These are phyloP conservation scores for Cladosporium austrohemisphaericum DNA, from an alignment of 2,329 filamentous ascomycete species.

Conservation along the genomic window DNA sequence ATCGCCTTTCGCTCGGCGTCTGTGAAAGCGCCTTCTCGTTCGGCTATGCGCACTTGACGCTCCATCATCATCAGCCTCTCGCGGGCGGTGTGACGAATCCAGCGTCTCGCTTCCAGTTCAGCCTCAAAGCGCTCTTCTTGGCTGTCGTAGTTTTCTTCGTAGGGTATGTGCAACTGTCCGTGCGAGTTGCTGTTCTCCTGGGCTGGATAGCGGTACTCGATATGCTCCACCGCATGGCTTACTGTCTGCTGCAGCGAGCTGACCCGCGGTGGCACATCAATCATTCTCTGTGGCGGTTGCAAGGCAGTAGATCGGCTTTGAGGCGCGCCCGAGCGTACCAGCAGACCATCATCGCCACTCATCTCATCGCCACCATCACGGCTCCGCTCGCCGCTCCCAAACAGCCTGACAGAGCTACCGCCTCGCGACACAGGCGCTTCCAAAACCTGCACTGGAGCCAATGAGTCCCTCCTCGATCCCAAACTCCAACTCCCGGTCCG, in stretches of 20 bases:
- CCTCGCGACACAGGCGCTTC: too few relatives aligned
- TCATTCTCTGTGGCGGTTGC: too few relatives aligned
- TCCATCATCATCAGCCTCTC: neutral
- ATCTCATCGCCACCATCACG: constrained; percentile 4
- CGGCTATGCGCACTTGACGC: constrained; percentile 2
- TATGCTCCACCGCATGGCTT: too few relatives aligned
- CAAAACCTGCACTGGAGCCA: neutral
- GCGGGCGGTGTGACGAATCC: neutral
- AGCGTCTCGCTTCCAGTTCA: too few relatives aligned
- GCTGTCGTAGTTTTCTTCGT: neutral
- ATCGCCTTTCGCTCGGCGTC: neutral
- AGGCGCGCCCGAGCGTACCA: neutral
- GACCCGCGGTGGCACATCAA: too few relatives aligned
- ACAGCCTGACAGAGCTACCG: neutral
- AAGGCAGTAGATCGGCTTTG: neutral
- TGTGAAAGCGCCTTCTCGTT: neutral
- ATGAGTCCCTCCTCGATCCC: neutral
- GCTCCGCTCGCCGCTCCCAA: constrained; percentile 1
- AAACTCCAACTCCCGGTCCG: neutral
- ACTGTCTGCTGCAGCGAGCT: too few relatives aligned
- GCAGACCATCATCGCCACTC: neutral
- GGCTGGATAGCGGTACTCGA: neutral
- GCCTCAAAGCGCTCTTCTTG: too few relatives aligned
- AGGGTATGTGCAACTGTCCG: too few relatives aligned
- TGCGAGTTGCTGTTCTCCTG: too few relatives aligned